A percentile compares a stretch with the other conserved stretches of the same genome.
Evolutionary conservation across 2,329 filamentous ascomycete genomes (phyloP).

Genomic region (Metarhizium guizhouense): DNA sequence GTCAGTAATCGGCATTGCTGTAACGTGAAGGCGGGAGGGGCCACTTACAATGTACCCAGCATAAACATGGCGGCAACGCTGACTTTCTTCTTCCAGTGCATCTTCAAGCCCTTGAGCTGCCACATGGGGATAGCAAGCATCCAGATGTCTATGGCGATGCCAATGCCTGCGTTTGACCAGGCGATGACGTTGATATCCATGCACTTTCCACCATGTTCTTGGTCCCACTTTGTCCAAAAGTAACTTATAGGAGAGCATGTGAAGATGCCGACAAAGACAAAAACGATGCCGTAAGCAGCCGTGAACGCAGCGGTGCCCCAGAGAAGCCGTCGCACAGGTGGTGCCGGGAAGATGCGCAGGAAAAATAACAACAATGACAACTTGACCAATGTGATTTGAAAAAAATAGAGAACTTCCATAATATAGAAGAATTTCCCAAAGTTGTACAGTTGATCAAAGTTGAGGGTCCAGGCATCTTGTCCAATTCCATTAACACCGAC

Average conservation of each 20-base stretch:
- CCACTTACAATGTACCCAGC: conserved; percentile 26
- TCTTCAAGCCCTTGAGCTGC: conserved; percentile 20
- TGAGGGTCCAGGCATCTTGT: conserved; percentile 19
- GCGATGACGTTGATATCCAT: conserved; percentile 25
- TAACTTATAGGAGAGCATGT: conserved; percentile 28
- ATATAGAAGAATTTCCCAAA: conserved; percentile 19
- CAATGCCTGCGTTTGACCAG: conserved; percentile 29
- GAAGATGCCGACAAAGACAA: conserved; percentile 21
- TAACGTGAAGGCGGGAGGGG: not conserved
- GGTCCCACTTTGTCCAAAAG: conserved; percentile 32
- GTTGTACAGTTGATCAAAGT: conserved; percentile 5
- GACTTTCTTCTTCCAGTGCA: conserved; percentile 28
- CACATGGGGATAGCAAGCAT: conserved; percentile 30
- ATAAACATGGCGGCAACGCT: conserved; percentile 30
- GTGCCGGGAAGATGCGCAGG: conserved; percentile 27
- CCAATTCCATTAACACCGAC: conserved; percentile 17
- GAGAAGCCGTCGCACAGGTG: conserved; percentile 17
- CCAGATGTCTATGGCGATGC: conserved; percentile 29
- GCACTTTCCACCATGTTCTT: conserved; percentile 25
- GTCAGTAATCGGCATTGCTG: not conserved
- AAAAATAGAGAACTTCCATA: conserved; percentile 25
- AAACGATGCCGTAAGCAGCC: conserved; percentile 17
- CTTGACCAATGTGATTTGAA: conserved; percentile 20
- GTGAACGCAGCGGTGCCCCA: conserved; percentile 22
- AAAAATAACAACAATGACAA: conserved; percentile 31